A percentile compares a stretch with the other conserved stretches of the same genome.
These are phyloP conservation scores for Acorus gramineus DNA, from an alignment of 106 monocot genomes.

Conservation along the genomic window DNA sequence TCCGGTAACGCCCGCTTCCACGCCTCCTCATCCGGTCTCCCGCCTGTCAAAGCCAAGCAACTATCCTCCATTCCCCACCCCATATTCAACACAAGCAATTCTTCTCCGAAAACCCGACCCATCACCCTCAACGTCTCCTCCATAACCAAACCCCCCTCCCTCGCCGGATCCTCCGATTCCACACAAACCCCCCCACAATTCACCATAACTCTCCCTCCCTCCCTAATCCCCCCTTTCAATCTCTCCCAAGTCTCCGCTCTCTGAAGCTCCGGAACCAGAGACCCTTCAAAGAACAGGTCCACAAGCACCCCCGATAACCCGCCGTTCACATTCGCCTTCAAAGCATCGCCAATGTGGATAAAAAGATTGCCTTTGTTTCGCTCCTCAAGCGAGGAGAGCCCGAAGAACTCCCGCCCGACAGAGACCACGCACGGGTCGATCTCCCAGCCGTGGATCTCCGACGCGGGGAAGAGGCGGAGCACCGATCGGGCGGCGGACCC, in stretches of 20 bases:
- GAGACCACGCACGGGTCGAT: constrained; percentile 66
- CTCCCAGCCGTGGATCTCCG: constrained; percentile 67
- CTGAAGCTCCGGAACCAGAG: constrained; percentile 67
- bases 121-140: constrained; percentile 55
- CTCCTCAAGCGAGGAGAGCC: constrained; percentile 51
- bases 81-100: constrained; percentile 47
- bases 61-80: constrained; percentile 39
- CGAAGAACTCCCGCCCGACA: constrained; percentile 55
- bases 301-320: constrained; percentile 60
- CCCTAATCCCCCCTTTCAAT: constrained; percentile 32
- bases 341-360: constrained; percentile 50
- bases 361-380: constrained; percentile 23
- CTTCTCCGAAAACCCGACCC: constrained; percentile 26
- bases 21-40: constrained; percentile 16
- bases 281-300: constrained; percentile 62
- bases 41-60: constrained; percentile 52
- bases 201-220: constrained; percentile 68
- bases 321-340: constrained; percentile 25
- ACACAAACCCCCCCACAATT: constrained; percentile 83
- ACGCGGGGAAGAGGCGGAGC: constrained; percentile 42
- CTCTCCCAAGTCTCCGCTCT: constrained; percentile 39
- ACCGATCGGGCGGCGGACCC: constrained; percentile 63
- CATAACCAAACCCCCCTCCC: constrained; percentile 55
- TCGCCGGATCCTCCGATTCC: constrained; percentile 53
- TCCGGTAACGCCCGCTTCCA: constrained; percentile 55